Evolutionary conservation across 2,329 filamentous ascomycete species (phyloP).

Genomic region (Stachybotrys chartarum): DNA sequence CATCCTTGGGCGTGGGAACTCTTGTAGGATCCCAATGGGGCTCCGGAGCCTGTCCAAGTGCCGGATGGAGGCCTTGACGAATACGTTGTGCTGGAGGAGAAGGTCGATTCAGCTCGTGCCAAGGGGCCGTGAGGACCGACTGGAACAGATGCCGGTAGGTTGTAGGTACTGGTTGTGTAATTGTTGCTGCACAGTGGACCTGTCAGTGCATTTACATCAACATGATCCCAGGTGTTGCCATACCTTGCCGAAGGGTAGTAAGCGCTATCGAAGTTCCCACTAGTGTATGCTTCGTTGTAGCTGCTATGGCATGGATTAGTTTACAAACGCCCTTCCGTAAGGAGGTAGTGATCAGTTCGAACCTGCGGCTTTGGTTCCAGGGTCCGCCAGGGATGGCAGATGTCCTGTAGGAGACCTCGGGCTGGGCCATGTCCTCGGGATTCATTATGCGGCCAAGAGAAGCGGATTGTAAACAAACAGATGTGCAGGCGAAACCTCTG

Average conservation of each 20-base stretch:
- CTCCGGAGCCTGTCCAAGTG: conserved; percentile 22
- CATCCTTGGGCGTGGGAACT: conserved; percentile 33
- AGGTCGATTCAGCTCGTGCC: conserved; percentile 31
- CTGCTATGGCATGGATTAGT: conserved; percentile 14
- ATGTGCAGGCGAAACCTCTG: neutral
- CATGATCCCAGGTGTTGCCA: conserved; percentile 14
- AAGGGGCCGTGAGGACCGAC: conserved; percentile 26
- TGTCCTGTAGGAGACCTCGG: conserved; percentile 40
- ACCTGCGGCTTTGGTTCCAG: conserved; percentile 47
- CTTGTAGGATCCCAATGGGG: conserved; percentile 30
- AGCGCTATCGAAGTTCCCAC: conserved; percentile 27
- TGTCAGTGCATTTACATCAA: neutral
- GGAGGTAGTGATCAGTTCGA: conserved; percentile 22
- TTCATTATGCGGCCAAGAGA: conserved; percentile 20
- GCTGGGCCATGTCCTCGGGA: conserved; percentile 36
- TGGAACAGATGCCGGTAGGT: conserved; percentile 14
- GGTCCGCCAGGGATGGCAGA: conserved; percentile 38
- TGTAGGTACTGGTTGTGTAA: conserved; percentile 29
- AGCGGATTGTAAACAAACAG: neutral
- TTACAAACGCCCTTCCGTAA: neutral
- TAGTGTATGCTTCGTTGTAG: conserved; percentile 21
- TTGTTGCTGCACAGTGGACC: conserved; percentile 28
- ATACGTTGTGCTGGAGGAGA: conserved; percentile 31
- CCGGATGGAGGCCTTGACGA: conserved; percentile 34
- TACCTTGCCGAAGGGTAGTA: conserved; percentile 32